phyloP scores from a whole-genome alignment of 306 rosid genomes.

The Fragaria nilgerrensis region DNA sequence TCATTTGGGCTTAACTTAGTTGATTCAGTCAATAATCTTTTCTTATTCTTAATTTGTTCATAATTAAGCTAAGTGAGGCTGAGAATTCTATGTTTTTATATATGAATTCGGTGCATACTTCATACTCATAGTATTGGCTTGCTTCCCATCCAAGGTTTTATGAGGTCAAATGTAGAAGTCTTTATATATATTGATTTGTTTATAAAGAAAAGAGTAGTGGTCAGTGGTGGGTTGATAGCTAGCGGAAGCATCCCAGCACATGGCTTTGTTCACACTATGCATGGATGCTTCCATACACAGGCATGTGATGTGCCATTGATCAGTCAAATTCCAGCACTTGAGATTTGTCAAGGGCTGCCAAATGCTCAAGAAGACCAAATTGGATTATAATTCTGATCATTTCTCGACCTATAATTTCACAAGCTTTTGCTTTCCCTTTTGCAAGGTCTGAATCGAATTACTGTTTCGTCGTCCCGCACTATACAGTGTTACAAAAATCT shows the following conservation, averaged over 20 bases:
- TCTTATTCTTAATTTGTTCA: neutral
- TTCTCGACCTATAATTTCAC: neutral
- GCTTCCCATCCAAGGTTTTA: conserved; percentile 6
- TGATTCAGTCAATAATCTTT: neutral
- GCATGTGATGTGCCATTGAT: conserved; percentile 13
- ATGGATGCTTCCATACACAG: conserved; percentile 1
- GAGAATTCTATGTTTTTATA: neutral
- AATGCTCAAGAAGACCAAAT: neutral
- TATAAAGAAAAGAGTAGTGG: neutral
- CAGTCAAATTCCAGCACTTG: neutral
- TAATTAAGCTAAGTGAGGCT: neutral
- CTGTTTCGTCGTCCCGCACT: too few species aligned
- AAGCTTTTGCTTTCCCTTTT: neutral
- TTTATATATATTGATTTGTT: neutral
- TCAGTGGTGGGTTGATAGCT: neutral
- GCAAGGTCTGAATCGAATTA: too few species aligned
- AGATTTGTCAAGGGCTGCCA: neutral
- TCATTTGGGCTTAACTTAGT: neutral
- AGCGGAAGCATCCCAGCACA: conserved; percentile 33
- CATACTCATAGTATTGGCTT: neutral
- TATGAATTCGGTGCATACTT: neutral
- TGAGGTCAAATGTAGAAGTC: conserved; percentile 11
- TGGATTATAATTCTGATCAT: neutral
- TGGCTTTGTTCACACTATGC: conserved; percentile 30
- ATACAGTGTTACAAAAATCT: too few species aligned